Evolutionary conservation across 2,329 filamentous ascomycete genomes (phyloP), one percentile per base, ranked within the genome.

Genomic region (Ceratocystis alfenasii): DNA sequence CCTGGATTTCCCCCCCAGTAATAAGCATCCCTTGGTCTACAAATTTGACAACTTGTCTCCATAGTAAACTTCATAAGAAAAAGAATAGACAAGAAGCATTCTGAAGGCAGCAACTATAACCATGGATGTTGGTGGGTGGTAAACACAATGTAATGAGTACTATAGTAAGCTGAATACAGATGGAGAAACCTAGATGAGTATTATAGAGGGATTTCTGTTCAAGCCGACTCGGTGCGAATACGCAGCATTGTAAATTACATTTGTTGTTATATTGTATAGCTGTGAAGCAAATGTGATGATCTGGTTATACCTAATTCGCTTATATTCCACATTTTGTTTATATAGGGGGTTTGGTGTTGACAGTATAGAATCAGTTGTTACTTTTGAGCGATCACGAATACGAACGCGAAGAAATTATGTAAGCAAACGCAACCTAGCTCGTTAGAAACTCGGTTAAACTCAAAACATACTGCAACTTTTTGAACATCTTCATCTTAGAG

Each of bases 341-440:
- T 41, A 41, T 41, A 41, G 36, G 36, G 36, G 36, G 36, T 4
- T 41, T 41, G 36, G 36, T 41, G 36, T 41, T 12, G 36, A 41
- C 12, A 15, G 36, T 12, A 28, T 60, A 36, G 22, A 7, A 25
- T 44, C 59, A 41, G 8, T 5, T 17, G 2, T 12, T 62, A 17
- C 30, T 15, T 44, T 44, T 8, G 7, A 4, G 45, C 36, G 50
- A 55, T 63, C 66, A 60, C 70, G 69, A 70, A 69, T 68, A 70
- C 70, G 69, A 70, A 70, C 66, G 36, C 69, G 69, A 68, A 28
- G 8, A 68, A 45, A 25, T 61, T 57, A 67, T 57, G 44, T 66
- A 59, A 66, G n/a, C 55, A 12, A 10, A 12, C 22, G n/a, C n/a
- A 10, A 3, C 5, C 22, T 10, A 12, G 8, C 7, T 25, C 41